Base-by-base conservation (phyloP, 75 land plant species). In the Ceratopteris richardii region DNA sequence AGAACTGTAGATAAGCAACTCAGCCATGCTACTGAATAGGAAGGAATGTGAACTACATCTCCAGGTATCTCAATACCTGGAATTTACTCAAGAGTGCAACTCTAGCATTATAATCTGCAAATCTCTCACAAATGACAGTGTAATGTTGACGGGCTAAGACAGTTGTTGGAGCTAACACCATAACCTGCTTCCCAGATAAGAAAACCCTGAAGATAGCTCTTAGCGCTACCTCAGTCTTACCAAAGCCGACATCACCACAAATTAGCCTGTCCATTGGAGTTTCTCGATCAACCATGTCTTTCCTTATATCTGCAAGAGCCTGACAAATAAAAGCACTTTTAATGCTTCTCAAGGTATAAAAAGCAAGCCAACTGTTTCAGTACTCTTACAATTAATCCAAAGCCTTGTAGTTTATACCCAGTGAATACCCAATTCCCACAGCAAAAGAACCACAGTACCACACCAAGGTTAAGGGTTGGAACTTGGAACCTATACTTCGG, bases 241-340 rank as follows among this genome's bases (percentile, higher is more conserved):
- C 98, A 82, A 94, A 94, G 0, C 98, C 98, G 46, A 94, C 98
- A 76, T 94, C 98, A 44, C 98, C 98, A 75, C 98, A 94, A 31
- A 94, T 83, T 42, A 94, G 68, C 44, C 98, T 75, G 76, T 95
- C 99, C 99, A 95, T 95, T 47, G 99, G 99, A 31, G 88, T 83
- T 73, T 90, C 96, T 25, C 84, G 67, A 69, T 86, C 88, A 0
- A 88, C 84, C 78, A 95, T 52, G 60, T 95, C 99, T 57, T 52
- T 75, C 71, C 90, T 86, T 31, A 95, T 96, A 66, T 95, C 99
- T 55, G 73, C 48, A 67, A 95, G 82, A 31, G 99, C 97, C 97
- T 91, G 84, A n/a, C n/a, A n/a, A n/a, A n/a, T n/a, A n/a, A n/a
- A n/a, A 9, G 7, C 54, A 48, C n/a, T n/a, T n/a, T n/a, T n/a